phyloP scores from a whole-genome alignment of 2,329 filamentous ascomycete genomes.

The Colletotrichum sp. region DNA sequence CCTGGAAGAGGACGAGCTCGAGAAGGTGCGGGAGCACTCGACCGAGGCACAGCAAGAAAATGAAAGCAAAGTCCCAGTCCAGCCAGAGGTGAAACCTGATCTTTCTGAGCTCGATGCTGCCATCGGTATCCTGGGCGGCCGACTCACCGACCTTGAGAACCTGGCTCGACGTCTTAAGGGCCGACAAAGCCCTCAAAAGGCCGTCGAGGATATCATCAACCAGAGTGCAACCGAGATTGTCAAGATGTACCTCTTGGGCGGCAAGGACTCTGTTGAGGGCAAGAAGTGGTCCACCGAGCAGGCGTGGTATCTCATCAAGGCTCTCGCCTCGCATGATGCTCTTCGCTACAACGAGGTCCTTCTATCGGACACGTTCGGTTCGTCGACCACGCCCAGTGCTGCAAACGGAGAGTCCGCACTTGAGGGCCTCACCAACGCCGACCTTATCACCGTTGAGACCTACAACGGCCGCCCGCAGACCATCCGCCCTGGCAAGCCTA shows the following conservation, averaged over 20 bases:
- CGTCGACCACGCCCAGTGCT: constrained; percentile 51
- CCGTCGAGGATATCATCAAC: constrained; percentile 86
- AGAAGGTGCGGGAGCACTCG: constrained; percentile 15
- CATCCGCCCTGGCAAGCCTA: constrained; percentile 83
- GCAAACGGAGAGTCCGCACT: constrained; percentile 76
- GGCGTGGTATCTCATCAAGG: constrained; percentile 87
- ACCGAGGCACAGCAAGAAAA: constrained; percentile 30
- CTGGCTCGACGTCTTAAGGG: constrained; percentile 88
- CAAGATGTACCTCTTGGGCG: constrained; percentile 86
- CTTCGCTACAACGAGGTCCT: constrained; percentile 88
- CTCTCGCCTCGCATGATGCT: constrained; percentile 69
- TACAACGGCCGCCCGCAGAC: constrained; percentile 77
- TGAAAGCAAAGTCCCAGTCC: constrained; percentile 28
- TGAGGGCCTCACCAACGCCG: constrained; percentile 81
- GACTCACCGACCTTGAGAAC: constrained; percentile 94
- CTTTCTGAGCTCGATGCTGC: constrained; percentile 79
- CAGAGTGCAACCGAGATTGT: constrained; percentile 89
- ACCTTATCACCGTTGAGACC: constrained; percentile 80
- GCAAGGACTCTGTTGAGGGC: constrained; percentile 47
- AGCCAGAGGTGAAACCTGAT: constrained; percentile 42
- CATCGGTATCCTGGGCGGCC: constrained; percentile 83
- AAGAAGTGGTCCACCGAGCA: constrained; percentile 82
- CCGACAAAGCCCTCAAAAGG: constrained; percentile 81
- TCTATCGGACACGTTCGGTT: constrained; percentile 76
- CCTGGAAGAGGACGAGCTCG: constrained; percentile 58